Percentiles rank a stretch among this genome's conserved stretches.
These are phyloP conservation scores for Aureobasidium sp. DNA, from an alignment of 2,329 filamentous ascomycete genomes.

Conservation along the genomic window DNA sequence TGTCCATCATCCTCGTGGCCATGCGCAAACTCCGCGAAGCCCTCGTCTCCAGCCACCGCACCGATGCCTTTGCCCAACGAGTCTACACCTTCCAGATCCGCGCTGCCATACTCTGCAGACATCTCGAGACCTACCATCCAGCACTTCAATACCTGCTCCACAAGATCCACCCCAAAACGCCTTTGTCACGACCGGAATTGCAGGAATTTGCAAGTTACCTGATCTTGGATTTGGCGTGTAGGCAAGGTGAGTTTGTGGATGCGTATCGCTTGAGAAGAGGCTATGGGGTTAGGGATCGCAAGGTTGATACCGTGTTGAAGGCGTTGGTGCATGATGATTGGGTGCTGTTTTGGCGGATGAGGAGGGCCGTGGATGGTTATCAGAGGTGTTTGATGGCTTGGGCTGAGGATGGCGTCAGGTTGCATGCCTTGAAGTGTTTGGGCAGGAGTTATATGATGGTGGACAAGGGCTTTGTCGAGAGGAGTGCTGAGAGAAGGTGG, in stretches of 20 bases:
- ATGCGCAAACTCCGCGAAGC: conserved; percentile 89
- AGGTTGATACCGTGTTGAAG: conserved; percentile 58
- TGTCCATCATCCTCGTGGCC: conserved; percentile 68
- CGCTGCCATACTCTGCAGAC: conserved; percentile 67
- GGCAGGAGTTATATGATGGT: conserved; percentile 71
- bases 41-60: conserved; percentile 66
- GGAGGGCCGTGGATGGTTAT: conserved; percentile 68
- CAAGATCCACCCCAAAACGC: conserved; percentile 57
- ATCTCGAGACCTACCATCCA: conserved; percentile 83
- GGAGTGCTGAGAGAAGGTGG: conserved; percentile 62
- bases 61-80: conserved; percentile 74
- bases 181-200: conserved; percentile 60
- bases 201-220: conserved; percentile 73
- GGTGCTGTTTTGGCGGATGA: conserved; percentile 63
- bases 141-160: conserved; percentile 72
- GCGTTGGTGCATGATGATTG: conserved; percentile 77
- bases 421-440: conserved; percentile 77
- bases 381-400: conserved; percentile 71
- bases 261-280: conserved; percentile 59
- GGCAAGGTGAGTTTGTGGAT: conserved; percentile 62
- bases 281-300: conserved; percentile 50
- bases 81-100: conserved; percentile 89
- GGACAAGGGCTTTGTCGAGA: conserved; percentile 60
- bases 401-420: conserved; percentile 63
- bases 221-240: conserved; percentile 81